A percentile compares a stretch with the other conserved stretches of the same genome.
Evolutionary conservation across 768 basidiomycete species (phyloP).

Genomic region (Boletus reticulatus): DNA sequence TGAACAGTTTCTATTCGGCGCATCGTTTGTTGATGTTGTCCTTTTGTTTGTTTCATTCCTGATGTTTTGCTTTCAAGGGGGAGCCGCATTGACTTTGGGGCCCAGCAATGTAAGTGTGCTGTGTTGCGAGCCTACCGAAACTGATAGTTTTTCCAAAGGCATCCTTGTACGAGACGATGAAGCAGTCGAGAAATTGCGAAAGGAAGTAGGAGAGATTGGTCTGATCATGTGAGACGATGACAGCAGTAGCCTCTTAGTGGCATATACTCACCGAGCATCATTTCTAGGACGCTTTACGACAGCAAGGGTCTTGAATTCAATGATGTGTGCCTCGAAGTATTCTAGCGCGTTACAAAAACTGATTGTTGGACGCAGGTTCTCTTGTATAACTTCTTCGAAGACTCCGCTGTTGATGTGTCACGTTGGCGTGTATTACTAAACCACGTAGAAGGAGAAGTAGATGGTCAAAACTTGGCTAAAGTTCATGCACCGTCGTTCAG

Average conservation of each 20-base stretch:
- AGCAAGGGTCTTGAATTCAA: constrained; percentile 32
- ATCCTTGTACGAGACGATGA: constrained; percentile 65
- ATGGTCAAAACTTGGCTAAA: constrained; percentile 8
- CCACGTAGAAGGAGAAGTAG: constrained; percentile 27
- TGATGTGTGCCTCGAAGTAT: constrained; percentile 8
- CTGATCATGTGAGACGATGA: constrained; percentile 48
- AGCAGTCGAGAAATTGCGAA: constrained; percentile 45
- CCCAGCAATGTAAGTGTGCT: constrained; percentile 55
- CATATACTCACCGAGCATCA: not conserved
- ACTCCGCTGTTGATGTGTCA: constrained; percentile 47
- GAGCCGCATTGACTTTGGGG: constrained; percentile 55
- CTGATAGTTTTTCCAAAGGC: constrained; percentile 36
- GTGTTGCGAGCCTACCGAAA: not conserved
- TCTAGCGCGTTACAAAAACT: not conserved
- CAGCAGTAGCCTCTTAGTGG: fast-evolving
- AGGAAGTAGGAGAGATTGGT: constrained; percentile 57
- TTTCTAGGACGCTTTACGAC: constrained; percentile 30
- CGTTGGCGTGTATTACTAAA: constrained; percentile 64
- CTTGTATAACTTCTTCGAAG: constrained; percentile 72
- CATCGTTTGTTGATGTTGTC: constrained; percentile 33
- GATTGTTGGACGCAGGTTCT: constrained; percentile 47
- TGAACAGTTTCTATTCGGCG: constrained; percentile 58
- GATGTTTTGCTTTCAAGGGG: constrained; percentile 33
- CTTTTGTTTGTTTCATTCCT: constrained; percentile 2
- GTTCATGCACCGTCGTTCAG: constrained; percentile 44